phyloP scores from a whole-genome alignment of 2,329 filamentous ascomycete genomes.

The Cercospora berteroae region DNA sequence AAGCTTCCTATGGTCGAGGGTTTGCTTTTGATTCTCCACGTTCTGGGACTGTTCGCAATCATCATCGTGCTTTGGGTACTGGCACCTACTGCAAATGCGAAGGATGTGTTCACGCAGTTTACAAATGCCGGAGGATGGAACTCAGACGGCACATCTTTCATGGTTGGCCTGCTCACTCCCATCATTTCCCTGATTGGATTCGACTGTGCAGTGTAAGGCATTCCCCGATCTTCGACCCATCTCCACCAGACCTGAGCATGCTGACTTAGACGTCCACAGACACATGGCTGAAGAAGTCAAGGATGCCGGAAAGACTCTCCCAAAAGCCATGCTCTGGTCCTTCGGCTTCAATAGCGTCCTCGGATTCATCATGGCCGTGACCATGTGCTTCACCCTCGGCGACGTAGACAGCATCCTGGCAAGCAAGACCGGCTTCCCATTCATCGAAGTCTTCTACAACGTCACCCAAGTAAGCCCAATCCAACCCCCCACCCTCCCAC shows the following conservation, averaged over 20 bases:
- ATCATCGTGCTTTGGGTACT: conserved; percentile 49
- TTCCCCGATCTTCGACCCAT: too few relatives aligned
- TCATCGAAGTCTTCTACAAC: conserved; percentile 37
- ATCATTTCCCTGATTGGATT: conserved; percentile 10
- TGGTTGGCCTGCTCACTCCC: conserved; percentile 7
- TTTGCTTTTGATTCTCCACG: conserved; percentile 50
- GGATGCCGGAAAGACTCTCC: conserved; percentile 10
- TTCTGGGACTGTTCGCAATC: conserved; percentile 55
- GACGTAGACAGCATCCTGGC: conserved; percentile 23
- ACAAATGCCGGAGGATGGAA: conserved; percentile 21
- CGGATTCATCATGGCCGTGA: conserved; percentile 21
- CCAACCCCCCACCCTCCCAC: too few relatives aligned
- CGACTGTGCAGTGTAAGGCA: conserved; percentile 10
- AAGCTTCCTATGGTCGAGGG: conserved; percentile 52
- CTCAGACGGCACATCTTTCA: conserved; percentile 2
- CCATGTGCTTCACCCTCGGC: conserved; percentile 39
- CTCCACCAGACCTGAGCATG: neutral
- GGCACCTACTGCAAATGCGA: conserved; percentile 1
- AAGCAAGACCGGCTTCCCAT: conserved; percentile 31
- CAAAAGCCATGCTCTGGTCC: conserved; percentile 11
- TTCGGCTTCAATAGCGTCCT: conserved; percentile 14
- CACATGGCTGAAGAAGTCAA: conserved; percentile 21
- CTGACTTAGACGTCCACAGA: neutral
- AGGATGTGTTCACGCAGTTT: conserved; percentile 31
- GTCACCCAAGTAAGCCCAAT: neutral